Evolutionary conservation across 2,329 filamentous ascomycete genomes (phyloP), one percentile per base, ranked within the genome.

Genomic region (Aspergillus versicolor): DNA sequence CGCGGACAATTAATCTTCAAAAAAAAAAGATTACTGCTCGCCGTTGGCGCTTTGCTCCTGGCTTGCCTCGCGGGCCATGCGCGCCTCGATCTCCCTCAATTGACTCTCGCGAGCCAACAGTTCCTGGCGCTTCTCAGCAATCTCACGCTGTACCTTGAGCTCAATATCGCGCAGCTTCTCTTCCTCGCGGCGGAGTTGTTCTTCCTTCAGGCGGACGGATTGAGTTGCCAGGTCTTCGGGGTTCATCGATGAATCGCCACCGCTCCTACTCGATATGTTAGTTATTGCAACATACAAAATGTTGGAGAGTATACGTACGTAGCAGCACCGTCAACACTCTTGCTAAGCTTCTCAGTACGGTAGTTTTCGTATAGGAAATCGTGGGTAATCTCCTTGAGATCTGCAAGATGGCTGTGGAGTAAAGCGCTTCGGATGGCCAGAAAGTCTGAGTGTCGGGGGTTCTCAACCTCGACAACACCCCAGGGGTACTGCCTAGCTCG

Each of bases 291-390:
- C 32, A 49, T 22, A 30, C 41, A 44, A 12, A 61, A 19, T 30
- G 47, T 21, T 21, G 21, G 21, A 21, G 21, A 21, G 21, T 43
- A 19, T 59, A 91, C 92, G 68, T 90, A 96, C 92, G 87, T 86
- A 85, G 87, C 85, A 78, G 87, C 84, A 79, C 90, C 90, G 76
- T 97, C 92, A 68, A 99, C 94, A 75, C 92, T 97, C 91, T 97
- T 99, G 83, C 91, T 96, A 70, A 99, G 90, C 84, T 97, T 97
- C 90, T 99, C 94, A 73, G 94, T 99, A 91, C 94, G 92, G 85
- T 99, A 99, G 82, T 99, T 99, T 78, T 99, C 94, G 81, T 99
- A 99, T 64, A 99, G 82, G 88, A 99, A 99, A 79, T 99, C 94
- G 78, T 99, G 94, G 52, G 94, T 99, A 74, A 99, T 99, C 79